Percentiles rank a stretch among this genome's conserved stretches.
Conservation (phyloP, 345 rosid species). For the Populus nigra region DNA sequence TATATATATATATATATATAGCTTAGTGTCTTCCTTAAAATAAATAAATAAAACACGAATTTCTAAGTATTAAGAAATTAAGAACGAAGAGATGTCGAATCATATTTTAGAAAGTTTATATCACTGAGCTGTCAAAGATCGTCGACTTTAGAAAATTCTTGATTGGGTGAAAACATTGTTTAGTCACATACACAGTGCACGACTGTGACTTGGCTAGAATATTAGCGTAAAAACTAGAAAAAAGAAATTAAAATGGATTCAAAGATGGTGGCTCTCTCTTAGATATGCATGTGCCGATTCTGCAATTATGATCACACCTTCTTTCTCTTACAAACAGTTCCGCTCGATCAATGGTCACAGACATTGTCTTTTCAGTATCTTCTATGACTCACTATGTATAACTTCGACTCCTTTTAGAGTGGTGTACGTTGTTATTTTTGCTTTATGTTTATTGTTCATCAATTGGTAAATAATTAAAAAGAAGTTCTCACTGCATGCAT, state of each 20-base stretch:
- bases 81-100: too few species aligned
- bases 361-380: not conserved
- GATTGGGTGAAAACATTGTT: too few species aligned
- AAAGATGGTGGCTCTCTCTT: not conserved
- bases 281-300: not conserved
- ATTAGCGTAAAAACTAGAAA: not conserved
- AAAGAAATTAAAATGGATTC: not conserved
- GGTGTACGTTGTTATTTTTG: not conserved
- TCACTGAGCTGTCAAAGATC: too few species aligned
- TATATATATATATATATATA: too few species aligned
- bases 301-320: not conserved
- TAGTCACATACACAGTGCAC: not conserved
- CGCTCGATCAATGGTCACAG: not conserved
- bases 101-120: too few species aligned
- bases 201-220: not conserved
- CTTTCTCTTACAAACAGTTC: not conserved
- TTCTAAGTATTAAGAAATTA: too few species aligned
- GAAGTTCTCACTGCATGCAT: not conserved
- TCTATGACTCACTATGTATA: not conserved
- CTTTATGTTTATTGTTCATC: not conserved
- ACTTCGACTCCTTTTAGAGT: not conserved
- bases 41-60: too few species aligned
- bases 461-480: not conserved
- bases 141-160: too few species aligned
- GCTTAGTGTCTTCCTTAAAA: too few species aligned